These are phyloP conservation scores for Artemisia argyi DNA, from an alignment of 129 eudicot genomes.

Conservation along the genomic window DNA sequence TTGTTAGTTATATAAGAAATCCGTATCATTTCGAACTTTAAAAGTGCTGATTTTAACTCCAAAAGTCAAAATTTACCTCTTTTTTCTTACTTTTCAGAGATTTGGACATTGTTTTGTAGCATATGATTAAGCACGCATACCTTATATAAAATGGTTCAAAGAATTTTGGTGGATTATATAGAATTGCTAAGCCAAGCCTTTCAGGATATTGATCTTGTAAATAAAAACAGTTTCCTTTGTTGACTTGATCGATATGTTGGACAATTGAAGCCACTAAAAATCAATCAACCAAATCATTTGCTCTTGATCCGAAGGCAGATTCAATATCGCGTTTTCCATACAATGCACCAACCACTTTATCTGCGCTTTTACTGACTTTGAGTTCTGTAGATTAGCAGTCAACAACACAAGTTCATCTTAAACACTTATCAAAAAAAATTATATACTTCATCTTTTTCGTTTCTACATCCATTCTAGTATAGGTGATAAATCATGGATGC, in stretches of 20 bases:
- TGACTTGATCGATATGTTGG: constrained; percentile 60
- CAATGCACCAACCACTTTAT: constrained; percentile 80
- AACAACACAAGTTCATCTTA: constrained; percentile 2
- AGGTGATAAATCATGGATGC: too few species aligned
- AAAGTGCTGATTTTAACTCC: background rate
- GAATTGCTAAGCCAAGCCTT: constrained; percentile 80
- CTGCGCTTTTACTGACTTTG: constrained; percentile 64
- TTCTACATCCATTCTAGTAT: too few species aligned
- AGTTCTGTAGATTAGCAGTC: constrained; percentile 50
- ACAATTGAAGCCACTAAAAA: constrained; percentile 55
- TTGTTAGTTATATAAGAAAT: background rate
- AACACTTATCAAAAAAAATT: background rate
- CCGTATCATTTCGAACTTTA: background rate
- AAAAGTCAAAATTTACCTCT: background rate
- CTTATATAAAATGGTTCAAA: constrained; percentile 91
- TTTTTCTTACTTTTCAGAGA: background rate
- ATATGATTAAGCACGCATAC: constrained; percentile 29
- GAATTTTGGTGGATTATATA: constrained; percentile 82
- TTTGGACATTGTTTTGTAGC: too few species aligned
- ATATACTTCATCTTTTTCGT: background rate
- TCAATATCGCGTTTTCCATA: constrained; percentile 90
- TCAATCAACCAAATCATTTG: constrained; percentile 96
- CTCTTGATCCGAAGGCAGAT: constrained; percentile 69
- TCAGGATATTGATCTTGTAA: constrained; percentile 94
- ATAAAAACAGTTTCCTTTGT: constrained; percentile 83